A percentile compares a stretch with the other conserved stretches of the same genome.
phyloP scores from a whole-genome alignment of 305 asterid genomes.

The Solanum hybrid region DNA sequence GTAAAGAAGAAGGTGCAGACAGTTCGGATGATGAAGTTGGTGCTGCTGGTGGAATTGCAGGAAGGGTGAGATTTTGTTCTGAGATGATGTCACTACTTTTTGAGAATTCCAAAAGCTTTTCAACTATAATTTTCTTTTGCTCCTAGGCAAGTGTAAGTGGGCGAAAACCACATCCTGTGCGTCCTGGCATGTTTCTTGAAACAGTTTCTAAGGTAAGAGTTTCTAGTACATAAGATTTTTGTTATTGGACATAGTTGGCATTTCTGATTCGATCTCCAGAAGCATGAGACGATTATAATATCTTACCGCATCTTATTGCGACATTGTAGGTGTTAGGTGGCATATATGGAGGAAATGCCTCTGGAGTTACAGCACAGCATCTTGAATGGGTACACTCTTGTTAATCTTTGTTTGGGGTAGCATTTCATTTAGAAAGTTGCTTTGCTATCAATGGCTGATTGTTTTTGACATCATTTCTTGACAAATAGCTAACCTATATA shows the following conservation, averaged over 20 bases:
- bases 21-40: slow-evolving; percentile 28
- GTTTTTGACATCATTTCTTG: not conserved
- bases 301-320: slow-evolving; percentile 16
- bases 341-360: slow-evolving; percentile 63
- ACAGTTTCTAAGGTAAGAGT: slow-evolving; percentile 82
- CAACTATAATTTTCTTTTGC: slow-evolving; percentile 20
- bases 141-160: slow-evolving; percentile 73
- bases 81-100: not conserved
- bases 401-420: not conserved
- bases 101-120: not conserved
- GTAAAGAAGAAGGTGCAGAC: slow-evolving; percentile 75
- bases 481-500: not conserved
- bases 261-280: not conserved
- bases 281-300: not conserved
- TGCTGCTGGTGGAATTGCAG: slow-evolving; percentile 44
- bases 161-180: slow-evolving; percentile 68
- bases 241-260: not conserved
- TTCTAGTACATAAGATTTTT: slow-evolving; percentile 5
- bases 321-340: slow-evolving; percentile 72
- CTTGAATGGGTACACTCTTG: slow-evolving; percentile 65
- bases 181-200: slow-evolving; percentile 98
- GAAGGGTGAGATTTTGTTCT: slow-evolving; percentile 52
- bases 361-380: slow-evolving; percentile 91
- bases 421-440: not conserved
- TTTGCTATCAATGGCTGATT: not conserved